These are phyloP conservation scores for Cunninghamia lanceolata DNA, from an alignment of 75 land plant species.

Conservation along the genomic window DNA sequence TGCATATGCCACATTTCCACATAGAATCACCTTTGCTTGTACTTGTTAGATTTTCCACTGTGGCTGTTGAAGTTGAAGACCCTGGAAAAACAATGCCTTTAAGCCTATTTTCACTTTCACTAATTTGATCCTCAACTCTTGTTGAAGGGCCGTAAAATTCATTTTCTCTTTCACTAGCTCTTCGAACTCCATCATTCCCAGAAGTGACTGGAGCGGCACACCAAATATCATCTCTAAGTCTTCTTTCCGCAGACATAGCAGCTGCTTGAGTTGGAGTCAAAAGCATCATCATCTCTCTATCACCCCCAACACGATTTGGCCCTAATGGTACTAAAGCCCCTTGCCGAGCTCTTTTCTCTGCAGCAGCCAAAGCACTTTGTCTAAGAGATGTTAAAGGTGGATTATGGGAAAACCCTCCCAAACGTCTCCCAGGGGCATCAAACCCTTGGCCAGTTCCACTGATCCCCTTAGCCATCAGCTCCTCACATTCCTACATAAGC, in stretches of 20 bases:
- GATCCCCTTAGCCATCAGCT: conserved; percentile 77
- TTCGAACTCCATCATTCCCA: conserved; percentile 31
- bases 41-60: background rate
- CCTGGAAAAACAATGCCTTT: background rate
- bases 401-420: conserved; percentile 69
- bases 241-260: conserved; percentile 98
- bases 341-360: conserved; percentile 61
- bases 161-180: conserved; percentile 38
- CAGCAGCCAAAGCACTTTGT: conserved; percentile 65
- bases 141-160: background rate
- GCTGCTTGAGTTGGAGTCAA: conserved; percentile 96
- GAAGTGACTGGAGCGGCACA: conserved; percentile 63
- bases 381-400: conserved; percentile 70
- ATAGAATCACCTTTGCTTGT: conserved; percentile 8
- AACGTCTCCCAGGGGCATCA: conserved; percentile 79
- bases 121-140: conserved; percentile 13
- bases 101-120: background rate
- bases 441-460: conserved; percentile 86
- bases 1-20: conserved; percentile 81
- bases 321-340: conserved; percentile 78
- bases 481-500: conserved; percentile 83
- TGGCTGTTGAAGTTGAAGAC: conserved; percentile 12
- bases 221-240: conserved; percentile 88
- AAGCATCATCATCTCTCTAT: conserved; percentile 65
- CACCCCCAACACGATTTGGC: conserved; percentile 84